Conservation (phyloP, 441 rosid genomes). For the Adansonia gregorii region DNA sequence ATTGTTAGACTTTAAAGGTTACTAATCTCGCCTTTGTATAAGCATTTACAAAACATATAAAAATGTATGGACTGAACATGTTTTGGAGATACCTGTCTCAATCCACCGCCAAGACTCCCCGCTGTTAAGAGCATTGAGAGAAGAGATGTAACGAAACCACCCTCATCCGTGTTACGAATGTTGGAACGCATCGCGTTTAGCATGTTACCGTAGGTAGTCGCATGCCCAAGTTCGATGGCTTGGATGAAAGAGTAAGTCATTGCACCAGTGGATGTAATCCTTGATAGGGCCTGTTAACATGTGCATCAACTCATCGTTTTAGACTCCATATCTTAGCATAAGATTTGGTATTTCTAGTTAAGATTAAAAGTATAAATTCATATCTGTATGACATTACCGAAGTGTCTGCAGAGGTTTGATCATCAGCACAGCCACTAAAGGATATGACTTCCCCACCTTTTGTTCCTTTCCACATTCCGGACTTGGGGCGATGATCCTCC, state of each 20-base stretch:
- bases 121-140: constrained; percentile 36
- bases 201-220: constrained; percentile 53
- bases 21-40: neutral
- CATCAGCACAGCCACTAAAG: constrained; percentile 70
- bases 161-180: constrained; percentile 39
- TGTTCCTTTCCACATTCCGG: constrained; percentile 72
- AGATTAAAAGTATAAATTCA: constrained; percentile 1
- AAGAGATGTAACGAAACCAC: constrained; percentile 48
- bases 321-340: neutral
- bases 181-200: constrained; percentile 60
- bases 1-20: neutral
- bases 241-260: constrained; percentile 75
- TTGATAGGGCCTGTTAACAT: constrained; percentile 51
- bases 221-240: constrained; percentile 62
- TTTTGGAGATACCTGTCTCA: constrained; percentile 37
- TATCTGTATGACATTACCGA: constrained; percentile 41
- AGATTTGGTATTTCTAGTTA: neutral
- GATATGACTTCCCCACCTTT: constrained; percentile 72
- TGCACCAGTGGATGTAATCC: constrained; percentile 63
- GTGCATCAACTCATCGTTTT: constrained; percentile 8
- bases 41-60: neutral
- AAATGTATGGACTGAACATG: neutral
- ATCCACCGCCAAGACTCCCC: constrained; percentile 35
- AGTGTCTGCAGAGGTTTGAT: constrained; percentile 70
- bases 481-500: constrained; percentile 68